A percentile compares a stretch with the other conserved stretches of the same genome.
These are phyloP conservation scores for Dryas drummondii DNA, from an alignment of 306 rosid genomes.

Conservation along the genomic window DNA sequence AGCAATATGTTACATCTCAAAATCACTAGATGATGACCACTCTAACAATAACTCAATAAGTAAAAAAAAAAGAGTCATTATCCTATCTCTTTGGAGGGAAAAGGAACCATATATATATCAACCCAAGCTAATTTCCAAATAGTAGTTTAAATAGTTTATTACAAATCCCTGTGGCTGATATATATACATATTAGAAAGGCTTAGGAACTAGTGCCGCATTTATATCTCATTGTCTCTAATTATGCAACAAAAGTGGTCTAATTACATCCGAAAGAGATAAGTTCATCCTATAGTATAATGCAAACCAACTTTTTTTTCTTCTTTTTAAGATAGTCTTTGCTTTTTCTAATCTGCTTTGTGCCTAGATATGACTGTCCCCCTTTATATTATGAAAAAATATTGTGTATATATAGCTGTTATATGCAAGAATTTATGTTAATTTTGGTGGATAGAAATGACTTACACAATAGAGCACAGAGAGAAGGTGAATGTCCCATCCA, in stretches of 20 bases:
- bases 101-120: neutral
- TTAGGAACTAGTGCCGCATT: neutral
- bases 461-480: constrained; percentile 88
- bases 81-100: constrained; percentile 17
- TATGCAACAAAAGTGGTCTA: neutral
- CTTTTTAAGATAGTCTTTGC: neutral
- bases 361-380: too few species aligned
- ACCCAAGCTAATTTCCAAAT: neutral
- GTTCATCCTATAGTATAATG: neutral
- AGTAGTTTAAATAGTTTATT: neutral
- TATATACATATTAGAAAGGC: too few species aligned
- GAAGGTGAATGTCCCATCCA: constrained; percentile 85
- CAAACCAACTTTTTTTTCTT: neutral
- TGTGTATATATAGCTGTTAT: neutral
- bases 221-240: neutral
- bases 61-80: neutral
- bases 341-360: neutral
- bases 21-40: neutral
- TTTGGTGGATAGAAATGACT: neutral
- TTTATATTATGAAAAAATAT: too few species aligned
- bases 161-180: neutral
- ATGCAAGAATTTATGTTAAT: neutral
- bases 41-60: neutral
- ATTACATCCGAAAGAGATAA: neutral
- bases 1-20: neutral